Evolutionary conservation across 1,284 basidiomycete species (phyloP).

Genomic region (Apiotrichum sp.): DNA sequence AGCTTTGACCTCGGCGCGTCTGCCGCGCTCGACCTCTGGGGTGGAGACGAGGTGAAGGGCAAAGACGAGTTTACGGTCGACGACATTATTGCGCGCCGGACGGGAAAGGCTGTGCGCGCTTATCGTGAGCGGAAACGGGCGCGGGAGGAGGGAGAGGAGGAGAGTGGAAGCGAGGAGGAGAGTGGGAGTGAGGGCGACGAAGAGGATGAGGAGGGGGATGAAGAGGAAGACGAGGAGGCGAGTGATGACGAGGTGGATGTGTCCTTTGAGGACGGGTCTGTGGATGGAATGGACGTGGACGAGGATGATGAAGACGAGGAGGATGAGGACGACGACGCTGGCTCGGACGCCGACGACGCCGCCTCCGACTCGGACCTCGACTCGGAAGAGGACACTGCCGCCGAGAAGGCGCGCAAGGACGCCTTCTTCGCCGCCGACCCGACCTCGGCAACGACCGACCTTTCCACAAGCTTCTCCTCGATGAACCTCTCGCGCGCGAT

Average conservation of each 20-base stretch:
- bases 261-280: conserved; percentile 32
- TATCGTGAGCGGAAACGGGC: conserved; percentile 58
- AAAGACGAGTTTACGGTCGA: conserved; percentile 70
- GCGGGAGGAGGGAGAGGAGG: conserved; percentile 26
- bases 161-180: conserved; percentile 24
- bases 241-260: conserved; percentile 21
- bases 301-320: conserved; percentile 45
- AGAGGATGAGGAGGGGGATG: conserved; percentile 33
- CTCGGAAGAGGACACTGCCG: conserved; percentile 62
- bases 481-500: conserved; percentile 88
- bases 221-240: conserved; percentile 36
- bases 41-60: conserved; percentile 34
- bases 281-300: conserved; percentile 30
- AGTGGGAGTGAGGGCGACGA: conserved; percentile 35
- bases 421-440: conserved; percentile 68
- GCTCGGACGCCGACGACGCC: conserved; percentile 26
- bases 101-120: conserved; percentile 41
- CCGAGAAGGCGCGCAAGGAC: conserved; percentile 69
- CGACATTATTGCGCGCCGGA: conserved; percentile 76
- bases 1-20: conserved; percentile 72
- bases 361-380: conserved; percentile 39
- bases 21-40: conserved; percentile 37
- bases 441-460: conserved; percentile 43
- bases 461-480: conserved; percentile 62
- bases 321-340: conserved; percentile 41